A percentile compares a stretch with the other conserved stretches of the same genome.
Evolutionary conservation across 169 alveolate genomes (phyloP).

Genomic region (Condylostoma magnum): DNA sequence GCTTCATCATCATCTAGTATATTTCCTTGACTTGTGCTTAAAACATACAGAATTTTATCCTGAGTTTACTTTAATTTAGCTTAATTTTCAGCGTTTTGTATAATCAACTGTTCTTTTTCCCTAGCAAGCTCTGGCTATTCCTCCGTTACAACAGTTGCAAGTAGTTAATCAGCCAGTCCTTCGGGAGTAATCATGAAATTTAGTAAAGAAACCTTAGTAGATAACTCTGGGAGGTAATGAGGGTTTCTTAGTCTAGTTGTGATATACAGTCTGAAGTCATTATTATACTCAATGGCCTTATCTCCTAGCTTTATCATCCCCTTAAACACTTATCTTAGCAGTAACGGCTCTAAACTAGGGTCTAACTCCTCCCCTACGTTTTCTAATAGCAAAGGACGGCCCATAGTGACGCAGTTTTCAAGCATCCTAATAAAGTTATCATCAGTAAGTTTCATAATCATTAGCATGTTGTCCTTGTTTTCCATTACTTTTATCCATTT

Average conservation of each 20-base stretch:
- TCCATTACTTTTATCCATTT: conserved; percentile 69
- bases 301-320: conserved; percentile 89
- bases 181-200: conserved; percentile 84
- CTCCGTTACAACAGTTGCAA: conserved; percentile 67
- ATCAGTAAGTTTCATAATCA: background rate
- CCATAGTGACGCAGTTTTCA: conserved; percentile 48
- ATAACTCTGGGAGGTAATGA: conserved; percentile 92
- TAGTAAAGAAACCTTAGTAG: conserved; percentile 84
- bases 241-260: conserved; percentile 93
- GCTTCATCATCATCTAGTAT: conserved; percentile 82
- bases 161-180: conserved; percentile 85
- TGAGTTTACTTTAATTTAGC: conserved; percentile 66
- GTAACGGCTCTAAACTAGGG: conserved; percentile 70
- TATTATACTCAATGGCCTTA: conserved; percentile 75
- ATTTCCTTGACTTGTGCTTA: conserved; percentile 69
- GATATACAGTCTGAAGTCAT: conserved; percentile 87
- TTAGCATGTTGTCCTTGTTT: conserved; percentile 7
- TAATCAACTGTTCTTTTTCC: conserved; percentile 57
- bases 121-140: conserved; percentile 66
- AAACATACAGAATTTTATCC: conserved; percentile 75
- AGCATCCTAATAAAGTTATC: background rate
- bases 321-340: conserved; percentile 57
- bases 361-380: conserved; percentile 78
- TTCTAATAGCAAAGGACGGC: conserved; percentile 64
- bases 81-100: conserved; percentile 58